A percentile compares a stretch with the other conserved stretches of the same genome.
phyloP scores from a whole-genome alignment of 768 basidiomycete species.

The Auriculariales sp. region DNA sequence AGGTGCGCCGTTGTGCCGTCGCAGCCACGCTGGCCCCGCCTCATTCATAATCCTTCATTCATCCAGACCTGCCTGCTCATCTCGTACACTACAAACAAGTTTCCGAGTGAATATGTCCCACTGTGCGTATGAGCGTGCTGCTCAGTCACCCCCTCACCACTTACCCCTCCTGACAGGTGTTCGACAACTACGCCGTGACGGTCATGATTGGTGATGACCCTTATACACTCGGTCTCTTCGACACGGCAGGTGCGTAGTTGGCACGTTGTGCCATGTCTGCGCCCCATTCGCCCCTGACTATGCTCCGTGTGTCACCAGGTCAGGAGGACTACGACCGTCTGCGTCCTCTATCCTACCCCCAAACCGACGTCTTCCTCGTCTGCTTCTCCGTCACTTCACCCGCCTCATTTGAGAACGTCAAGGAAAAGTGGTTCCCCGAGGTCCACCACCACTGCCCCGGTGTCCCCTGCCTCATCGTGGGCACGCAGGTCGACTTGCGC shows the following conservation, averaged over 20 bases:
- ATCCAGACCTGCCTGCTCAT: slow-evolving; percentile 85
- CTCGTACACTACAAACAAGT: slow-evolving; percentile 96
- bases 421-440: slow-evolving; percentile 99
- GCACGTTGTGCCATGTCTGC: not conserved
- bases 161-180: slow-evolving; percentile 40
- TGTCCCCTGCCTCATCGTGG: slow-evolving; percentile 97
- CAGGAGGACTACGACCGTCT: slow-evolving; percentile 99
- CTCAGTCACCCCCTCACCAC: not conserved
- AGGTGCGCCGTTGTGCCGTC: slow-evolving; percentile 37
- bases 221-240: slow-evolving; percentile 94
- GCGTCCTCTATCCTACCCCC: slow-evolving; percentile 96
- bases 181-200: slow-evolving; percentile 98
- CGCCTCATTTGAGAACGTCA: slow-evolving; percentile 99
- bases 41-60: not conserved
- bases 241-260: slow-evolving; percentile 77
- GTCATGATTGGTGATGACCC: slow-evolving; percentile 99
- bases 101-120: slow-evolving; percentile 97
- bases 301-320: slow-evolving; percentile 30
- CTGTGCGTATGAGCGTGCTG: slow-evolving; percentile 39
- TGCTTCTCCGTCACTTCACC: slow-evolving; percentile 99
- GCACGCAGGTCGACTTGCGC: slow-evolving; percentile 93
- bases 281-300: not conserved
- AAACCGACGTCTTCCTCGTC: slow-evolving; percentile 98
- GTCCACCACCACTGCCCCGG: slow-evolving; percentile 99
- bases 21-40: not conserved